Evolutionary conservation across 805 yeast genomes (phyloP), one percentile per base, ranked within the genome.

Genomic region (Cyberlindnera mississippiensis): DNA sequence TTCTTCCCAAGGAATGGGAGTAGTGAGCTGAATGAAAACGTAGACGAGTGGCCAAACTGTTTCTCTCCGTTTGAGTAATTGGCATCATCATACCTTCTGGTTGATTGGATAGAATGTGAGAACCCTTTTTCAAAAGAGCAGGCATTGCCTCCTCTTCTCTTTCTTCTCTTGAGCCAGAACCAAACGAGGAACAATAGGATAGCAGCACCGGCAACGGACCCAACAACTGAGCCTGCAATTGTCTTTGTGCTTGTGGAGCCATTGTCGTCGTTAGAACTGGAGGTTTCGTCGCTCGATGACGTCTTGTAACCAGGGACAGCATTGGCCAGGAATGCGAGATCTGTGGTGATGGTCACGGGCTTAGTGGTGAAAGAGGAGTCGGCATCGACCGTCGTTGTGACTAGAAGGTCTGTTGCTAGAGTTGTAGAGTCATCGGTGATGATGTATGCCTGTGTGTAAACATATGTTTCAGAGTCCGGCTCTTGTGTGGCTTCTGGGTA

Each of bases 151-250:
- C 14, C 15, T 14, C 35, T 16, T 12, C 38, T 36, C 12, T 32
- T 38, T 28, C 48, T 45, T 31, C 46, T 45, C 26, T 38, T 46
- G 6, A 49, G 18, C 29, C 42, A 33, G 16, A 35, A 44, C 57
- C 60, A 52, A 2, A 43, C 5, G 2, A 49, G 6, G 9, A 50
- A 27, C 4, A 56, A 10, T 2, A 52, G 20, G 1, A 51, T n/a
- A 3, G 41, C 34, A 2, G 44, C 38, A n/a, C 58, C 60, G 18
- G 36, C 44, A 18, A 55, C 51, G 9, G 56, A 39, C 4, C 61
- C 61, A 20, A 57, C 58, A 22, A 57, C 58, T 6, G 59, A 54
- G 1, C 61, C 61, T 4, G 56, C 57, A 36, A 57, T 50, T 1
- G 53, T 52, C 5, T 4, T 38, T 29, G 24, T 12, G 15, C 13